Percentiles rank a stretch among this genome's conserved stretches.
Conservation (phyloP, 2,329 filamentous ascomycete genomes). For the Didymella pinodella region DNA sequence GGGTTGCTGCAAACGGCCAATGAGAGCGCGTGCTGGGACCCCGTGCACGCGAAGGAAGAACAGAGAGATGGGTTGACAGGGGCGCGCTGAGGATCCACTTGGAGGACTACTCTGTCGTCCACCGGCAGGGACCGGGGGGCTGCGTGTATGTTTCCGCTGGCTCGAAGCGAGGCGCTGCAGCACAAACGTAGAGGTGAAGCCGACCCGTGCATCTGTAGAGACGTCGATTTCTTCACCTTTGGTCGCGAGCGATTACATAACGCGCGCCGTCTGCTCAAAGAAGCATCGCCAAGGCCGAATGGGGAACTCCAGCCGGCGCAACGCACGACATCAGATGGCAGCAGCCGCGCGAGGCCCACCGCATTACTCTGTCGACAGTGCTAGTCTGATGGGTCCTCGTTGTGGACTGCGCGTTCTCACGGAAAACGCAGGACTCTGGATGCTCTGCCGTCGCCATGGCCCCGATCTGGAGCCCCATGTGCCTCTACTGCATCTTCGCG, state of each 20-base stretch:
- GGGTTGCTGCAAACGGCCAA: conserved; percentile 31
- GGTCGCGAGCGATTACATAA: conserved; percentile 15
- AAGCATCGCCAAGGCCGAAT: conserved; percentile 2
- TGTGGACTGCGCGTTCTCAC: neutral
- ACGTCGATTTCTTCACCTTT: conserved; percentile 3
- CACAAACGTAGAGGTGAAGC: neutral
- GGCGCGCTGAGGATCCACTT: conserved; percentile 3
- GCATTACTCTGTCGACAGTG: neutral
- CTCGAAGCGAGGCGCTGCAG: conserved; percentile 17
- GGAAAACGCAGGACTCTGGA: conserved; percentile 1
- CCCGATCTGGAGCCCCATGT: conserved; percentile 12
- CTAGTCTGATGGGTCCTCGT: conserved; percentile 7
- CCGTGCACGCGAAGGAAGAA: conserved; percentile 9
- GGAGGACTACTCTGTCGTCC: neutral
- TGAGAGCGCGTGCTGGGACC: conserved; percentile 23
- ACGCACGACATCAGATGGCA: conserved; percentile 11
- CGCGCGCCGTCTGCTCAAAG: neutral
- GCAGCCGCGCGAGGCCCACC: conserved; percentile 13
- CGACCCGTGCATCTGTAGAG: neutral
- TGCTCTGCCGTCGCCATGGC: neutral
- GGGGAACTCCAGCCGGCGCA: conserved; percentile 6
- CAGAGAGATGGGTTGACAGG: conserved; percentile 4
- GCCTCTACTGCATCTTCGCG: neutral
- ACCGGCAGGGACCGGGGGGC: conserved; percentile 13
- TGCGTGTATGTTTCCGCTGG: conserved; percentile 8